Evolutionary conservation across 1,284 basidiomycete genomes (phyloP), one percentile per base, ranked within the genome.

Genomic region (Abortiporus biennis): DNA sequence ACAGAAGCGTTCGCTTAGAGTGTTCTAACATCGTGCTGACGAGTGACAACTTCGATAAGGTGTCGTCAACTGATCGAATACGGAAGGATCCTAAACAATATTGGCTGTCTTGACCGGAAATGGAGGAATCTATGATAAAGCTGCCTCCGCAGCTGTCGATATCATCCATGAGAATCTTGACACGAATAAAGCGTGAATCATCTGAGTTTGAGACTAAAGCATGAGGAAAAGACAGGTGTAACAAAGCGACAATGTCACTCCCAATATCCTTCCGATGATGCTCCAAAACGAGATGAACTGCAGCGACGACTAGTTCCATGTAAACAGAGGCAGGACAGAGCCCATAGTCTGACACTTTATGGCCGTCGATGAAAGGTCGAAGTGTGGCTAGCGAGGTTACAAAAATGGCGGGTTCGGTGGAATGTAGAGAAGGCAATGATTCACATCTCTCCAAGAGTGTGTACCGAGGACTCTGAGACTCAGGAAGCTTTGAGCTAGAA

Each of bases 281-380:
- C 17, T 55, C 57, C 34, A 56, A 57, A 3, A 66, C 52, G 21
- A 70, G 57, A 21, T 60, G 50, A 15, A 74, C 61, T 0, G 69
- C 71, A 6, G 71, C 66, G 19, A 74, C 57, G 1, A 66, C 72
- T 33, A 78, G 67, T 49, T 85, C 81, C 15, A 77, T 54, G 49
- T 84, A 84, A 2, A 84, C 70, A 0, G 80, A 84, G 1, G 79
- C 83, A 3, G 84, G 83, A 49, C 81, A 86, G 1, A 86, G 65
- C 0, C 77, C 64, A 24, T 68, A 53, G 2, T 69, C 75, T 13
- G 69, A 71, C 2, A 85, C 79, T n/a, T 54, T 62, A 47, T 86
- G 83, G 1, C 80, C 80, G 13, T 60, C 51, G 17, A 86, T 77
- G n/a, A n/a, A n/a, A n/a, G n/a, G n/a, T n/a, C n/a, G n/a, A 44